A percentile compares a stretch with the other conserved stretches of the same genome.
phyloP scores from a whole-genome alignment of 108 stramenopile species.

The Chaetoceros muelleri region DNA sequence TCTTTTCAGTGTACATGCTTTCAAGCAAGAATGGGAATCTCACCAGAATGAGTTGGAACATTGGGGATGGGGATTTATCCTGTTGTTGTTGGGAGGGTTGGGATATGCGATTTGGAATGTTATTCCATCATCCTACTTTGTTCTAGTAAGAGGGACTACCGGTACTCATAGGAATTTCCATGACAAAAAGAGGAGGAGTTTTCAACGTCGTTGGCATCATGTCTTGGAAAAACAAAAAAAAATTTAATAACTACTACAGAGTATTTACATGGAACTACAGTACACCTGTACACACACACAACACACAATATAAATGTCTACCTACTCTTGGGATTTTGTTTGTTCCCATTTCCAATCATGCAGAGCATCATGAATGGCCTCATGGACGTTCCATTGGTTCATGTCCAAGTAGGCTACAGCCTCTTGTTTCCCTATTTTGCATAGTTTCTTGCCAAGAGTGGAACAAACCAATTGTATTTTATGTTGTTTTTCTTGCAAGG shows the following conservation, averaged over 20 bases:
- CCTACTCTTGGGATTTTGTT: no score
- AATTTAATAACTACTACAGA: no score
- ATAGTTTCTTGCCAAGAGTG: not conserved
- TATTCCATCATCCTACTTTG: not conserved
- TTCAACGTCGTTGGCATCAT: no score
- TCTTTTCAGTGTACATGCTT: not conserved
- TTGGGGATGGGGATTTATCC: not conserved
- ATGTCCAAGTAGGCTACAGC: constrained; percentile 45
- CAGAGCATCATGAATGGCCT: constrained; percentile 30
- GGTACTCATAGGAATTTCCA: no score
- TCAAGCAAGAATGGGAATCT: not conserved
- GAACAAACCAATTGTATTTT: constrained; percentile 2
- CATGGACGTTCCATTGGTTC: constrained; percentile 40
- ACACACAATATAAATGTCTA: no score
- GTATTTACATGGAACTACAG: no score
- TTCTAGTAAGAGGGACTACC: no score
- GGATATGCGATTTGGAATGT: not conserved
- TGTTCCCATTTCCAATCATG: not conserved
- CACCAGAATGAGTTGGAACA: not conserved
- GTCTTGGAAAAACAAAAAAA: no score
- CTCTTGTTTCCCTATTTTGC: constrained; percentile 12
- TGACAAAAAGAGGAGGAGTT: no score
- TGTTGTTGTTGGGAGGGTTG: not conserved
- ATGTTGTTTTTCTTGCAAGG: not conserved
- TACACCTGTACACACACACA: no score